These are phyloP conservation scores for Colletotrichum tofieldiae DNA, from an alignment of 2,329 filamentous ascomycete species.

Conservation along the genomic window DNA sequence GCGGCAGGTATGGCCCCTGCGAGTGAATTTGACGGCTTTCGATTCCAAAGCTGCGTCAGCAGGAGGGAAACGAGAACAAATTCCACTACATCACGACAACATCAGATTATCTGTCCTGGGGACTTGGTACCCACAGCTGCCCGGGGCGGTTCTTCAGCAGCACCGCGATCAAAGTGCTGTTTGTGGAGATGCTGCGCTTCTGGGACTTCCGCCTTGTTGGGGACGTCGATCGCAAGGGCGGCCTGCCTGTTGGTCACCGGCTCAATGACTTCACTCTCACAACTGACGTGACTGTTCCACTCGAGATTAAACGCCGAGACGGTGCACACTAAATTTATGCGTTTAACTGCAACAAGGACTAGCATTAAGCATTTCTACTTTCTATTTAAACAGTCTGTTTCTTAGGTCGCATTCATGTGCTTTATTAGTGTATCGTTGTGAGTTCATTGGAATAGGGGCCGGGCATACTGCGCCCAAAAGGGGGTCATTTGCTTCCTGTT, in stretches of 20 bases:
- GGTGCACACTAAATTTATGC: slow-evolving; percentile 7
- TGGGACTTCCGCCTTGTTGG: slow-evolving; percentile 47
- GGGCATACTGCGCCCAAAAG: too few relatives aligned
- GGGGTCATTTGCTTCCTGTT: too few relatives aligned
- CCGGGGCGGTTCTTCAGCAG: slow-evolving; percentile 49
- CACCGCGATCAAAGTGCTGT: slow-evolving; percentile 54
- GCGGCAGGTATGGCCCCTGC: slow-evolving; percentile 36
- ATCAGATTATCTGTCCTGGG: slow-evolving; percentile 52
- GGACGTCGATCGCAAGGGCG: slow-evolving; percentile 32
- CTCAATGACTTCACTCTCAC: slow-evolving; percentile 22
- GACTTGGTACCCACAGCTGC: slow-evolving; percentile 55
- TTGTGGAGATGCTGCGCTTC: slow-evolving; percentile 46
- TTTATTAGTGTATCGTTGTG: too few relatives aligned
- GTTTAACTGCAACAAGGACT: too few relatives aligned
- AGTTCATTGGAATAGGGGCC: too few relatives aligned
- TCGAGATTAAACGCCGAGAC: slow-evolving; percentile 31
- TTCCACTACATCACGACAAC: slow-evolving; percentile 51
- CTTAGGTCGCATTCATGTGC: too few relatives aligned
- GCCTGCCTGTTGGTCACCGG: slow-evolving; percentile 29
- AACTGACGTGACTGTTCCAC: slow-evolving; percentile 19
- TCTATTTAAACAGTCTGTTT: too few relatives aligned
- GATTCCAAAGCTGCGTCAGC: slow-evolving; percentile 46
- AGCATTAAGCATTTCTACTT: too few relatives aligned
- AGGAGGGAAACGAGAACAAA: slow-evolving; percentile 42
- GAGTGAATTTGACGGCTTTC: slow-evolving; percentile 46